Evolutionary conservation across 108 stramenopile species (phyloP).

Genomic region (Nannochloropsis oceanica): DNA sequence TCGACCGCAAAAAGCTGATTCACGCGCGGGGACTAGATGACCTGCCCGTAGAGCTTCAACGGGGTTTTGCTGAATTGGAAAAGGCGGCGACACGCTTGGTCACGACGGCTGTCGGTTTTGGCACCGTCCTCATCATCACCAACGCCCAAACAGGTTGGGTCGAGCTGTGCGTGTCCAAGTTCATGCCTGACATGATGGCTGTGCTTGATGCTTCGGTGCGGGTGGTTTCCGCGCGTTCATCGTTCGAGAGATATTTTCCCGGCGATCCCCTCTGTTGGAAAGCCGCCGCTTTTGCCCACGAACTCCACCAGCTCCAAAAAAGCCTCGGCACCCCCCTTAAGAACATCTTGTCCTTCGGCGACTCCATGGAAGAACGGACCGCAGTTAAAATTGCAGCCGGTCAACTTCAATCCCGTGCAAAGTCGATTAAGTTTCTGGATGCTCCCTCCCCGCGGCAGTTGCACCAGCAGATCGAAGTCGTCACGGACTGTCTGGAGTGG

Average conservation of each 20-base stretch:
- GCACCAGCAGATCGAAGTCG: neutral
- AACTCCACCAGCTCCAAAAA: slow-evolving; percentile 63
- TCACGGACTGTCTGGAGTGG: neutral
- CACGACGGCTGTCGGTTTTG: neutral
- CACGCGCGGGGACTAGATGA: slow-evolving; percentile 48
- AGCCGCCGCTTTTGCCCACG: slow-evolving; percentile 80
- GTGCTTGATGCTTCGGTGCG: slow-evolving; percentile 48
- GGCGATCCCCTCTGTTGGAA: slow-evolving; percentile 76
- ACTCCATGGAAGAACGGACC: neutral
- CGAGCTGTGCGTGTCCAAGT: slow-evolving; percentile 59
- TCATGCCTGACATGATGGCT: slow-evolving; percentile 54
- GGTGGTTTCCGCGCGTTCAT: slow-evolving; percentile 60
- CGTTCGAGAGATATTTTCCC: slow-evolving; percentile 69
- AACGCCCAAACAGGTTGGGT: slow-evolving; percentile 84
- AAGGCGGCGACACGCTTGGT: slow-evolving; percentile 39
- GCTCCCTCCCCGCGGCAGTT: neutral
- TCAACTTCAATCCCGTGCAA: neutral
- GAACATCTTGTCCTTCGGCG: neutral
- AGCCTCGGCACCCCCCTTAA: neutral
- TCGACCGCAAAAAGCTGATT: slow-evolving; percentile 53
- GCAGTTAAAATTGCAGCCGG: neutral
- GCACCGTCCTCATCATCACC: slow-evolving; percentile 66
- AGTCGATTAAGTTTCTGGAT: neutral
- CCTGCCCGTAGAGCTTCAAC: slow-evolving; percentile 49
- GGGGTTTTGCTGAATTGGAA: slow-evolving; percentile 59